Evolutionary conservation across 208 protist genomes (phyloP), one percentile per base, ranked within the genome.

Genomic region (Herpetomonas tarakana): DNA sequence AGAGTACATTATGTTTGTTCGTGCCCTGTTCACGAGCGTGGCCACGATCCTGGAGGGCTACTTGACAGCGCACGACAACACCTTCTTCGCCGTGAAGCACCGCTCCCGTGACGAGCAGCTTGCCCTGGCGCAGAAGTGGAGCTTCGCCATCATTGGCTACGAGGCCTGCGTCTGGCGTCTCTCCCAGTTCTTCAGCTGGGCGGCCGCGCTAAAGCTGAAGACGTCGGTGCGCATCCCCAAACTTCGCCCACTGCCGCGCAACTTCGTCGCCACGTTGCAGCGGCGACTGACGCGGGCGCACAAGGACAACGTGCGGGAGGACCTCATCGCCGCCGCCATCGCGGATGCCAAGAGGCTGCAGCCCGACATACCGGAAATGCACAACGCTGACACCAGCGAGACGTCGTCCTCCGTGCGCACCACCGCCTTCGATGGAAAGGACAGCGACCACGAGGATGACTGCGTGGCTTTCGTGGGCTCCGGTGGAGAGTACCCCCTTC

Each of bases 1-100:
- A 7, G 7, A 6, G 46, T 52, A 52, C 22, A 26, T 52, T 12
- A 27, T 19, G 7, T 19, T 12, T 52, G 24, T 52, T 6, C 18
- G 24, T 19, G 46, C 19, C 12, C 46, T 52, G 4, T 52, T 52
- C 22, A 52, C 22, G 7, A 19, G 46, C 22, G 11, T 19, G 7
- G n/a, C 46, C 46, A 27, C 46, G 7, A 52, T 52, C 18, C 12
- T 52, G 46, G 46, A 52, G 24, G 46, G n/a, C 9, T 52, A 52
- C 46, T 19, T 52, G 7, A 18, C 6, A 9, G n/a, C n/a, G 11
- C 18, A 52, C 9, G 7, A 52, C 4, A 52, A 52, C 46, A 7
- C 19, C 9, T 52, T 22, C 22, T 52, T 27, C 22, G 7, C 18
- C 19, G 46, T 12, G n/a, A 18, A 52, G 11, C 12, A 19, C 14